A percentile compares a stretch with the other conserved stretches of the same genome.
Evolutionary conservation across 805 yeast genomes (phyloP).

Genomic region (Yarrowia bubula): DNA sequence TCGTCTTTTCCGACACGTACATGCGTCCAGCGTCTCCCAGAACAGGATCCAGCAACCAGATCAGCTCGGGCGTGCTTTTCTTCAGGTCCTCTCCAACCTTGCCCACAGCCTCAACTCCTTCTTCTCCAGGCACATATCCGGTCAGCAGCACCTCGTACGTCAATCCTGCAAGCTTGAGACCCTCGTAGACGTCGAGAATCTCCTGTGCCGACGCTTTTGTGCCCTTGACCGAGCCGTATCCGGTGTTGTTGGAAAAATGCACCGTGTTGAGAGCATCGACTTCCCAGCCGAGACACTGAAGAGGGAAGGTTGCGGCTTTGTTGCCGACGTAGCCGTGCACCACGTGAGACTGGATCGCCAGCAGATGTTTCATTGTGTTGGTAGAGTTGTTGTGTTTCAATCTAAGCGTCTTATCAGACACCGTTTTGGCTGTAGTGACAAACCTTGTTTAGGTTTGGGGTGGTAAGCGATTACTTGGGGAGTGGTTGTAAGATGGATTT

Average conservation of each 20-base stretch:
- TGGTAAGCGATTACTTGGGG: too few relatives aligned
- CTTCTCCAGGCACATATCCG: slow-evolving; percentile 73
- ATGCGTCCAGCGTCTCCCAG: slow-evolving; percentile 85
- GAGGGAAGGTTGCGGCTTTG: slow-evolving; percentile 83
- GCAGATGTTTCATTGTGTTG: slow-evolving; percentile 33
- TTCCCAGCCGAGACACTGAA: slow-evolving; percentile 87
- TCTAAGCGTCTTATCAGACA: not conserved
- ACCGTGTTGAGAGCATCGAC: slow-evolving; percentile 88
- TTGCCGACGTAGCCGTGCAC: slow-evolving; percentile 96
- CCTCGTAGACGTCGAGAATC: slow-evolving; percentile 52
- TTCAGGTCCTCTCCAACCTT: slow-evolving; percentile 43
- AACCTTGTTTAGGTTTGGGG: too few relatives aligned
- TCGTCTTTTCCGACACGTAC: slow-evolving; percentile 60
- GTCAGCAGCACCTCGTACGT: slow-evolving; percentile 66
- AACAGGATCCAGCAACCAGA: slow-evolving; percentile 84
- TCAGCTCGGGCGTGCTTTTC: slow-evolving; percentile 33
- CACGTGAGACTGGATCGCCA: slow-evolving; percentile 83
- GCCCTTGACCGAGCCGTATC: slow-evolving; percentile 71
- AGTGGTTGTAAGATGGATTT: too few relatives aligned
- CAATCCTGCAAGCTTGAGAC: slow-evolving; percentile 51
- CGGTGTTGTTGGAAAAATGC: slow-evolving; percentile 89
- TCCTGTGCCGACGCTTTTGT: slow-evolving; percentile 47
- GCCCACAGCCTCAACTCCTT: slow-evolving; percentile 52
- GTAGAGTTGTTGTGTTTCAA: not conserved
- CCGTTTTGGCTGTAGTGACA: too few relatives aligned